Conservation (phyloP, 1,284 basidiomycete genomes). For the Meira nashicola region DNA sequence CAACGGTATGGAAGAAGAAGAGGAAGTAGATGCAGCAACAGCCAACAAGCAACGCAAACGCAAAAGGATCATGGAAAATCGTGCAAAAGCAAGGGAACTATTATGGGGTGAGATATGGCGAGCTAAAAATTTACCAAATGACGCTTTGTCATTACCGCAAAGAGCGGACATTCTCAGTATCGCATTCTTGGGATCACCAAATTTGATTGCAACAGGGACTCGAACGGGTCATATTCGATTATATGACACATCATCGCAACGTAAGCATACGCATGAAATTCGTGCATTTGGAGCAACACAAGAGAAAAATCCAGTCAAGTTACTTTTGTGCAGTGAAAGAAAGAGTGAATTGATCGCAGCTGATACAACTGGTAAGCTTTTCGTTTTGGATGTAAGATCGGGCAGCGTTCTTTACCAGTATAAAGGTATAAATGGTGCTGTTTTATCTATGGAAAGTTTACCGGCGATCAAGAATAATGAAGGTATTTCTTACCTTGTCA, state of each 20-base stretch:
- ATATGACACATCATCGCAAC: neutral
- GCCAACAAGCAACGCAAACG: conserved; percentile 31
- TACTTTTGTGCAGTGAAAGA: conserved; percentile 19
- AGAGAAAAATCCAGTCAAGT: conserved; percentile 30
- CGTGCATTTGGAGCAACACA: conserved; percentile 13
- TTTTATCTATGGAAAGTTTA: conserved; percentile 1
- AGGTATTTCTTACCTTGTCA: conserved; percentile 1
- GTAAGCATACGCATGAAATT: conserved; percentile 1
- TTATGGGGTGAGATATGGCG: conserved; percentile 41
- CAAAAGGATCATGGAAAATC: conserved; percentile 33
- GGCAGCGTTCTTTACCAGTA: conserved; percentile 29
- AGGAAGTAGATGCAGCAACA: conserved; percentile 14
- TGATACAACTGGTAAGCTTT: conserved; percentile 31
- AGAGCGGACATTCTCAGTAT: conserved; percentile 32
- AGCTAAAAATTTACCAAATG: conserved; percentile 42
- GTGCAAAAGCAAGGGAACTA: conserved; percentile 31
- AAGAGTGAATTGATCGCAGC: conserved; percentile 30
- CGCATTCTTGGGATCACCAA: conserved; percentile 18
- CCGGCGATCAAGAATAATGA: neutral
- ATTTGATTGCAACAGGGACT: neutral
- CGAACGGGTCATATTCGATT: neutral
- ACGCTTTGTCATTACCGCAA: conserved; percentile 32
- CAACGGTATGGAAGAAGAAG: conserved; percentile 11
- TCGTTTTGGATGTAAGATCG: conserved; percentile 27
- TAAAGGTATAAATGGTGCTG: conserved; percentile 20